These are phyloP conservation scores for Penicillium flavigenum DNA, from an alignment of 495 filamentous ascomycete species.

Conservation along the genomic window DNA sequence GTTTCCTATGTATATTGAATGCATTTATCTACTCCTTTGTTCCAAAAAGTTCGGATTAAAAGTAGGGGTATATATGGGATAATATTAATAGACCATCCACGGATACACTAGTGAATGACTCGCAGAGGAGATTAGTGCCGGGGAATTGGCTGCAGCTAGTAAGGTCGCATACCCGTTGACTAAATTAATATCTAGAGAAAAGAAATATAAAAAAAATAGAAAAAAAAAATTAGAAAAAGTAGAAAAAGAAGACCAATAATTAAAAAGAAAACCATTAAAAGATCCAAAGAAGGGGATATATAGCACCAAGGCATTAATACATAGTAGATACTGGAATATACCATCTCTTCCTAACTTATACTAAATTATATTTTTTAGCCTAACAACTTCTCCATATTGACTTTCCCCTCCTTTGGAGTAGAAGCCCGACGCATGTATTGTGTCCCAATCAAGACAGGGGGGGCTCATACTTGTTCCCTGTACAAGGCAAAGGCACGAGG, in stretches of 20 bases:
- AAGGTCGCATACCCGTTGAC: not conserved
- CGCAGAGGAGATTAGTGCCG: constrained; percentile 9
- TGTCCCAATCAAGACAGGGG: constrained; percentile 25
- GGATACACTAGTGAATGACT: constrained; percentile 10
- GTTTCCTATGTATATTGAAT: too few species aligned
- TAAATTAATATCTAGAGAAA: not conserved
- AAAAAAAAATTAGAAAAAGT: too few species aligned
- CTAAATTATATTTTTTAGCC: constrained; percentile 3
- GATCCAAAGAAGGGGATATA: too few species aligned
- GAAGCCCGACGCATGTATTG: constrained; percentile 27
- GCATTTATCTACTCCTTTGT: too few species aligned
- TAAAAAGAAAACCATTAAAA: too few species aligned
- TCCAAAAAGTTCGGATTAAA: too few species aligned
- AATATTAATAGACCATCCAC: not conserved
- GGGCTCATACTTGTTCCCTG: constrained; percentile 8
- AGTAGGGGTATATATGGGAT: too few species aligned
- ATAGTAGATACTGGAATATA: too few species aligned
- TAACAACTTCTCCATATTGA: not conserved
- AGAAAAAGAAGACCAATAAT: too few species aligned
- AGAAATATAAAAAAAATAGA: too few species aligned
- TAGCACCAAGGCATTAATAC: too few species aligned
- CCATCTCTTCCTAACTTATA: not conserved
- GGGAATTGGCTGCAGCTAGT: constrained; percentile 17
- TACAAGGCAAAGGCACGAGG: not conserved
- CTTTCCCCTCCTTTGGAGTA: constrained; percentile 13